phyloP scores from a whole-genome alignment of 805 yeast species.

The Barnettozyma sp. region DNA sequence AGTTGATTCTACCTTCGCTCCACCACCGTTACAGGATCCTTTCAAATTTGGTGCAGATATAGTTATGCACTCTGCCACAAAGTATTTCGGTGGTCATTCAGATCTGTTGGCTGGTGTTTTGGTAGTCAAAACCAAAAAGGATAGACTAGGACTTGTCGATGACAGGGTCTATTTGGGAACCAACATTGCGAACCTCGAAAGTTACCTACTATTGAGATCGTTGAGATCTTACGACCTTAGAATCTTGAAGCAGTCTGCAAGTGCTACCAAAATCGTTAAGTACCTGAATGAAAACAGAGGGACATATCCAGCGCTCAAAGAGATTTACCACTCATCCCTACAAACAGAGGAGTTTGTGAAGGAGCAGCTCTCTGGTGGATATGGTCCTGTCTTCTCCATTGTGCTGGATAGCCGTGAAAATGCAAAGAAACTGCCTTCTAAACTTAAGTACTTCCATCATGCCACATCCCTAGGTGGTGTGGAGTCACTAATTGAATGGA shows the following conservation, averaged over 20 bases:
- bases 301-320: constrained; percentile 42
- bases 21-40: constrained; percentile 82
- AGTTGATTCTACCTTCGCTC: constrained; percentile 89
- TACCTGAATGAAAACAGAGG: constrained; percentile 45
- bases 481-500: constrained; percentile 88
- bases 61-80: constrained; percentile 90
- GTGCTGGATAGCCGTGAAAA: constrained; percentile 27
- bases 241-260: constrained; percentile 55
- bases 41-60: constrained; percentile 80
- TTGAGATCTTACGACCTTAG: constrained; percentile 76
- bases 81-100: constrained; percentile 94
- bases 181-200: constrained; percentile 70
- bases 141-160: constrained; percentile 38
- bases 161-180: constrained; percentile 77
- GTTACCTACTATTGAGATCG: constrained; percentile 68
- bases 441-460: constrained; percentile 68
- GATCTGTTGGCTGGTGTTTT: constrained; percentile 81
- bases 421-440: constrained; percentile 54
- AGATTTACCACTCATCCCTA: constrained; percentile 65
- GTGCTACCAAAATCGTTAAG: constrained; percentile 54
- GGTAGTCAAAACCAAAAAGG: constrained; percentile 49
- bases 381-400: constrained; percentile 72
- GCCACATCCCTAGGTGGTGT: constrained; percentile 93
- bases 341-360: constrained; percentile 65
- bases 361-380: constrained; percentile 59